These are phyloP conservation scores for Canavalia ensiformis DNA, from an alignment of 306 rosid genomes.

Conservation along the genomic window DNA sequence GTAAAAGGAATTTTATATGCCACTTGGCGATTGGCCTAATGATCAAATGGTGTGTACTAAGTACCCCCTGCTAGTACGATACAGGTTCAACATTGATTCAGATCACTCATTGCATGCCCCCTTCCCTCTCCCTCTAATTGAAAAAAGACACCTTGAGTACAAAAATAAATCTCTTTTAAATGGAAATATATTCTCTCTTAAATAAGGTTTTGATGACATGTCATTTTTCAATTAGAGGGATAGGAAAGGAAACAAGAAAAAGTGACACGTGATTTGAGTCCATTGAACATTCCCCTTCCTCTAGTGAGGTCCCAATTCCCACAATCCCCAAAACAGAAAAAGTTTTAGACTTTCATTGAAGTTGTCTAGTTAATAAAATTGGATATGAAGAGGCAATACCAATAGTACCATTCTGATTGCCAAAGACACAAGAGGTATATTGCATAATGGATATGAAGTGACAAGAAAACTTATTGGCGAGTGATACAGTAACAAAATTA, in stretches of 20 bases:
- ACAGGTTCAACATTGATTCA: constrained; percentile 16
- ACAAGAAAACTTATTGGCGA: constrained; percentile 3
- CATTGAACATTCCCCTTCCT: background rate
- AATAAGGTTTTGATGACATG: background rate
- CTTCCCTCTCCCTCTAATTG: background rate
- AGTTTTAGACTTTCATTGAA: background rate
- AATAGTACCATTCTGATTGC: background rate
- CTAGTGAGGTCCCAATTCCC: background rate
- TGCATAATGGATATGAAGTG: background rate
- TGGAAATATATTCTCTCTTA: background rate
- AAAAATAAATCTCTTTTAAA: background rate
- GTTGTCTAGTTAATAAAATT: background rate
- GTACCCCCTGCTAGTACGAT: background rate
- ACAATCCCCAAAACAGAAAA: background rate
- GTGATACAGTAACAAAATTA: background rate
- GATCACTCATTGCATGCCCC: background rate
- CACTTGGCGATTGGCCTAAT: background rate
- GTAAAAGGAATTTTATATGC: background rate
- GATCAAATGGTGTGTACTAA: background rate
- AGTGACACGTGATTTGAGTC: background rate
- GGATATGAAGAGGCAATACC: background rate
- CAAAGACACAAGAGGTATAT: background rate
- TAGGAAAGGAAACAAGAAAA: background rate
- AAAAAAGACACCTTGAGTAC: background rate
- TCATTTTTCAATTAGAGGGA: background rate